Evolutionary conservation across 2,329 filamentous ascomycete species (phyloP).

Genomic region (Simplicillium sp.): DNA sequence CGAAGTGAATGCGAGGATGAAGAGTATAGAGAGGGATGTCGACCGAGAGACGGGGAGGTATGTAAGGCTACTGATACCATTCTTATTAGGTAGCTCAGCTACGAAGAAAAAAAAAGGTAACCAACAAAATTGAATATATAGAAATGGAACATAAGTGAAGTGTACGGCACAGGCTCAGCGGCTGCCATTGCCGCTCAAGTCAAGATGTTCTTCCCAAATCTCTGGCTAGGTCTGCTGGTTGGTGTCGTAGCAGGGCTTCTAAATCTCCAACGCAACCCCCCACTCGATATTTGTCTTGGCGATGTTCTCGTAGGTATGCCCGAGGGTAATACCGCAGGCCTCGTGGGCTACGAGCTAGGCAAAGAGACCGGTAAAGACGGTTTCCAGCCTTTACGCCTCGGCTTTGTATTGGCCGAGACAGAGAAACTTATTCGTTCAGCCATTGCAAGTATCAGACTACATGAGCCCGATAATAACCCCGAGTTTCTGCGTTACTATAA

Average conservation of each 20-base stretch:
- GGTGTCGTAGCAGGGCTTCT: slow-evolving; percentile 24
- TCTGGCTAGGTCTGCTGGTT: slow-evolving; percentile 25
- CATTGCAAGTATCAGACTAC: slow-evolving; percentile 20
- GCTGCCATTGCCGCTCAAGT: slow-evolving; percentile 21
- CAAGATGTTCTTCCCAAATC: slow-evolving; percentile 21
- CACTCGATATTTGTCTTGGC: slow-evolving; percentile 25
- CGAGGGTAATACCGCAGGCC: slow-evolving; percentile 12
- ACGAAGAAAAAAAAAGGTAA: no score
- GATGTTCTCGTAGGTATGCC: slow-evolving; percentile 23
- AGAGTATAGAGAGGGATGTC: no score
- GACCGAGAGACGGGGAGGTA: no score
- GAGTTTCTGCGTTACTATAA: slow-evolving; percentile 15
- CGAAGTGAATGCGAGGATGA: no score
- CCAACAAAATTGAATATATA: no score
- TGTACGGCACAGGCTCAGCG: slow-evolving; percentile 21
- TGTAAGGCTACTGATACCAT: no score
- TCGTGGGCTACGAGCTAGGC: slow-evolving; percentile 23
- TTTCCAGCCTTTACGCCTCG: slow-evolving; percentile 15
- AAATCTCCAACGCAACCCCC: slow-evolving; percentile 11
- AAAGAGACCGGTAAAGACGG: slow-evolving; percentile 17
- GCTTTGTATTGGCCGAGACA: slow-evolving; percentile 16
- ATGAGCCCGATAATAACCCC: slow-evolving; percentile 11
- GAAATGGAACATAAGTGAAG: no score
- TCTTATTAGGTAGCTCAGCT: no score
- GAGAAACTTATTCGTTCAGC: slow-evolving; percentile 21